These are phyloP conservation scores for Pichia kluyveri DNA, from an alignment of 805 yeast species.

Conservation along the genomic window DNA sequence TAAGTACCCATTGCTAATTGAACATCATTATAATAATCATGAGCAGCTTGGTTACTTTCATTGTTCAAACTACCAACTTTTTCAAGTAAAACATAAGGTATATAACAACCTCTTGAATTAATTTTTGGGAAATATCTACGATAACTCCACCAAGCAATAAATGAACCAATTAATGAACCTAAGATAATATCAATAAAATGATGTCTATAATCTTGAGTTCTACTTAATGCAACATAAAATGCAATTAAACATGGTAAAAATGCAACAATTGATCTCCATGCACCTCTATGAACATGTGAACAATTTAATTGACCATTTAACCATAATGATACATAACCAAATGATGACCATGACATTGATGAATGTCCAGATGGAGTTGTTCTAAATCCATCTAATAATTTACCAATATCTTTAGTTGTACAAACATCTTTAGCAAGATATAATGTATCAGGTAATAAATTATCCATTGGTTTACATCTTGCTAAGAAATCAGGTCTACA, in stretches of 20 bases:
- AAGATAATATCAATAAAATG: constrained; percentile 77
- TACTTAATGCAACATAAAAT: constrained; percentile 64
- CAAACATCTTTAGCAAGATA: constrained; percentile 60
- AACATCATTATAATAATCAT: constrained; percentile 8
- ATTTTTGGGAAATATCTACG: constrained; percentile 42
- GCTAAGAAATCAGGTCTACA: constrained; percentile 89
- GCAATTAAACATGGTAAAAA: constrained; percentile 61
- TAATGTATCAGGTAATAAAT: constrained; percentile 45
- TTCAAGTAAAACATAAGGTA: constrained; percentile 27
- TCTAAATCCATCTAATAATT: constrained; percentile 62
- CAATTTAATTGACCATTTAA: constrained; percentile 51
- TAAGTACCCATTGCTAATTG: constrained; percentile 4
- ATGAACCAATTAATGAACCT: constrained; percentile 61
- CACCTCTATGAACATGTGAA: constrained; percentile 35
- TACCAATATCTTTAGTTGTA: constrained; percentile 37
- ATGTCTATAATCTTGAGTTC: constrained; percentile 91
- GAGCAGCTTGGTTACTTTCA: background rate
- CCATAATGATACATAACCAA: constrained; percentile 58
- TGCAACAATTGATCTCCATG: constrained; percentile 53
- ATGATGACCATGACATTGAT: constrained; percentile 58
- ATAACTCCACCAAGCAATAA: constrained; percentile 51
- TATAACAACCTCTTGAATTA: constrained; percentile 26
- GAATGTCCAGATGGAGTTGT: constrained; percentile 83
- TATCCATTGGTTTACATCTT: constrained; percentile 63
- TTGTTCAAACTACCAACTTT: background rate